These are phyloP conservation scores for Phyllosticta citrichinensis DNA, from an alignment of 2,329 filamentous ascomycete species.

Conservation along the genomic window DNA sequence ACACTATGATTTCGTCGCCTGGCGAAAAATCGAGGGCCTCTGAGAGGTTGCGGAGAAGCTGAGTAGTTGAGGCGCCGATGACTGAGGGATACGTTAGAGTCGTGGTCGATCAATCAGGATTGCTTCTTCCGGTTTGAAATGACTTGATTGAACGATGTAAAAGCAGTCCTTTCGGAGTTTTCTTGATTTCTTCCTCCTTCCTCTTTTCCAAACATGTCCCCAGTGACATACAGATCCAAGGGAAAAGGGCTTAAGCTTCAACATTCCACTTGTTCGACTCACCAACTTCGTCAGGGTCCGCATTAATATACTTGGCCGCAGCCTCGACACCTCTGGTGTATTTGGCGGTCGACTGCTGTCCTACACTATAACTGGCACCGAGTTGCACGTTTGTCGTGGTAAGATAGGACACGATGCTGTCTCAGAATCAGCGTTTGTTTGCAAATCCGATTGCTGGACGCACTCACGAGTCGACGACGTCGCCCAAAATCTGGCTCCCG, in stretches of 20 bases:
- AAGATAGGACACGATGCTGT: conserved; percentile 56
- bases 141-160: no score
- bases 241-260: background rate
- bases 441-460: background rate
- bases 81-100: conserved; percentile 33
- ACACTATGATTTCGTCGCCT: conserved; percentile 59
- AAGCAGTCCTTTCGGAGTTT: no score
- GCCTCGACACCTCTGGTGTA: conserved; percentile 53
- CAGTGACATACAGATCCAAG: background rate
- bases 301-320: conserved; percentile 62
- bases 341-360: conserved; percentile 47
- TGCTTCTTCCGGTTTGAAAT: background rate
- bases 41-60: conserved; percentile 61
- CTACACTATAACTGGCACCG: conserved; percentile 57
- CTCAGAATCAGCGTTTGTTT: background rate
- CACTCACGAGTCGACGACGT: conserved; percentile 55
- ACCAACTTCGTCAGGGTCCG: conserved; percentile 55
- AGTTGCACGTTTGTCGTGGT: conserved; percentile 63
- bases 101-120: background rate
- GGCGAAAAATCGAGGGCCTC: conserved; percentile 22
- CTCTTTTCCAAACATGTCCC: no score
- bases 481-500: conserved; percentile 58
- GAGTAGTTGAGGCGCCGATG: conserved; percentile 64
- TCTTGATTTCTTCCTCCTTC: no score
- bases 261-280: conserved; percentile 13